Base-by-base conservation (phyloP, 768 basidiomycete species). In the Rhodotorula paludigena region DNA sequence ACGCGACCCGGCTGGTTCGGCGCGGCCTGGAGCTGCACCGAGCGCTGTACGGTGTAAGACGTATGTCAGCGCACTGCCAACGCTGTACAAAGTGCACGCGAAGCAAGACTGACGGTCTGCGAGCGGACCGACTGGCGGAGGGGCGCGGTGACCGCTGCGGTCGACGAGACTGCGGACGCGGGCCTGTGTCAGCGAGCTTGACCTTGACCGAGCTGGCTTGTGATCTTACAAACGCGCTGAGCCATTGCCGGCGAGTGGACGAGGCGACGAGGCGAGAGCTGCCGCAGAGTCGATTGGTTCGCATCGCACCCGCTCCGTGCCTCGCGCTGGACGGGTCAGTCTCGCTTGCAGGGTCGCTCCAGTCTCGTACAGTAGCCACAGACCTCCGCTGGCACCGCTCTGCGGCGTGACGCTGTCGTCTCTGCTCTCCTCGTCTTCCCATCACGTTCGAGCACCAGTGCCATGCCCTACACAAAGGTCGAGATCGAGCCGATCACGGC, bases 1-100 rank as follows among this genome's bases (percentile, higher is more conserved):
- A 63, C 57, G 15, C 60, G 53, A 4, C 42, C 38, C 0, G 68
- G 68, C 57, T 69, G 68, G 54, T 60, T 64, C 23, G 71, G 71
- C 23, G 66, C 62, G 2, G 41, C 55, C 7, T 49, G 52, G 33
- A 72, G 42, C 55, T 72, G 71, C 15, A n/a, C 45, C 7, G 44
- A 45, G 20, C 71, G 62, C 71, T 72, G 53, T 36, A 20, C 2
- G 32, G n/a, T 6, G 8, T 16, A 7, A 30, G 48, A 10, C 11
- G 45, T 41, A n/a, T n/a, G n/a, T n/a, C n/a, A n/a, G n/a, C n/a
- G n/a, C n/a, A n/a, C n/a, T n/a, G n/a, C n/a, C n/a, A n/a, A n/a
- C n/a, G n/a, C n/a, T n/a, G n/a, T n/a, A n/a, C n/a, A n/a, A n/a
- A n/a, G n/a, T n/a, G n/a, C n/a, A 38, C 33, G 12, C 30, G 28